phyloP scores from a whole-genome alignment of 352 stramenopile genomes.

The Globisporangium cylindrosporum region DNA sequence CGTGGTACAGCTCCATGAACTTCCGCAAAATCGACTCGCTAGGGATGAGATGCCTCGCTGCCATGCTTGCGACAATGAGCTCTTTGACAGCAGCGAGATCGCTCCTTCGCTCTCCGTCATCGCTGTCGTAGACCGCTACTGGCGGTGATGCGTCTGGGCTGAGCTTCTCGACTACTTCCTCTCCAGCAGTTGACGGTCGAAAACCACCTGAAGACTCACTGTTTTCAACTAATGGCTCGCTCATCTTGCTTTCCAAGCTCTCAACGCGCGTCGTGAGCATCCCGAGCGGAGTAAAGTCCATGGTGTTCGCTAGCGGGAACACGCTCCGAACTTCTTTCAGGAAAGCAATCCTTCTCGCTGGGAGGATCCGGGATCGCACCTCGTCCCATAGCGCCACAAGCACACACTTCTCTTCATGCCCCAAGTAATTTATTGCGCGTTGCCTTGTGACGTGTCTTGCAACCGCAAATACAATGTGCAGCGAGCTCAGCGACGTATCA shows the following conservation, averaged over 20 bases:
- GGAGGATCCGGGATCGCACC: conserved; percentile 35
- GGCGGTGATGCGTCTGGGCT: not conserved
- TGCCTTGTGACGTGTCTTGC: conserved; percentile 18
- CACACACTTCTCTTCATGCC: conserved; percentile 40
- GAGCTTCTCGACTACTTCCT: not conserved
- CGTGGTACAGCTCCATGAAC: conserved; percentile 55
- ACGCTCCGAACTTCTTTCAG: conserved; percentile 37
- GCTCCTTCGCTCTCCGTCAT: conserved; percentile 35
- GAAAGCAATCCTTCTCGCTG: conserved; percentile 35
- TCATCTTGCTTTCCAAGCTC: not conserved
- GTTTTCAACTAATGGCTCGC: not conserved
- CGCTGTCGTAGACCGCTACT: conserved; percentile 31
- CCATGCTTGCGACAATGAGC: conserved; percentile 27
- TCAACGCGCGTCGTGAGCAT: conserved; percentile 6
- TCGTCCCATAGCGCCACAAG: conserved; percentile 53
- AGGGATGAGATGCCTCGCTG: conserved; percentile 22
- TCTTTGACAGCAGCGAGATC: conserved; percentile 32
- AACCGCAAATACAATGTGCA: conserved; percentile 29
- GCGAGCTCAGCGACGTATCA: conserved; percentile 15
- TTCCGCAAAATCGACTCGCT: conserved; percentile 54
- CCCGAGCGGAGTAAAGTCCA: conserved; percentile 38
- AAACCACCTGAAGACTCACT: not conserved
- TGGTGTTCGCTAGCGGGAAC: conserved; percentile 31
- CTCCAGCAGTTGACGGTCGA: not conserved
- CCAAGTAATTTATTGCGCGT: conserved; percentile 16